These are phyloP conservation scores for Pisolithus tinctorius DNA, from an alignment of 768 basidiomycete species.

Conservation along the genomic window DNA sequence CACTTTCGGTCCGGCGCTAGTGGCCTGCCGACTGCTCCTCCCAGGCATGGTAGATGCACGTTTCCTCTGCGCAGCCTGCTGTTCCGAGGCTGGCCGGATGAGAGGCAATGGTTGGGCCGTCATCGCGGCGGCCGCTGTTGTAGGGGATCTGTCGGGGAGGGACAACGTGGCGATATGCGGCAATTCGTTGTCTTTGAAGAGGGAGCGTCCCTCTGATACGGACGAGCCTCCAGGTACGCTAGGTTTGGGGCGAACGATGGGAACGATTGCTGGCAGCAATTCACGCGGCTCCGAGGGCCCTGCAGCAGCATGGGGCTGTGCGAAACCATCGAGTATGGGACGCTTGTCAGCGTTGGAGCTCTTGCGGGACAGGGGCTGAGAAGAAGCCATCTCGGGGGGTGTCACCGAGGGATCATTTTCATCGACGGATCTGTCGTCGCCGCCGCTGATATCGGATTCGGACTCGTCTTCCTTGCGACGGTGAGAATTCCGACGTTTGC, in stretches of 20 bases:
- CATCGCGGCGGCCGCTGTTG: constrained; percentile 37
- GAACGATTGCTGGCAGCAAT: constrained; percentile 31
- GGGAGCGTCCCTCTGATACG: constrained; percentile 31
- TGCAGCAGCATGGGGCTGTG: constrained; percentile 19
- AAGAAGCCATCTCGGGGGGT: constrained; percentile 33
- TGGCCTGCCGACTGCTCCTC: constrained; percentile 49
- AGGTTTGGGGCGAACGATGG: constrained; percentile 27
- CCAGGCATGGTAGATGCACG: constrained; percentile 65
- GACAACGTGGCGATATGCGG: constrained; percentile 70
- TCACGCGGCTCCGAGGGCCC: constrained; percentile 41
- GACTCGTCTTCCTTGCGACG: constrained; percentile 56
- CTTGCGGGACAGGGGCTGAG: constrained; percentile 30
- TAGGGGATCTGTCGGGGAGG: constrained; percentile 49
- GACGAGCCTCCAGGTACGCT: constrained; percentile 13
- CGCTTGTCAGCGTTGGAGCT: constrained; percentile 31
- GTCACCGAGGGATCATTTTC: constrained; percentile 49
- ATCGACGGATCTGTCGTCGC: constrained; percentile 51
- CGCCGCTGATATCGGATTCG: constrained; percentile 60
- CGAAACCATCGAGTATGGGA: constrained; percentile 25
- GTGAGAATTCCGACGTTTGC: constrained; percentile 64
- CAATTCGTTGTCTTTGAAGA: constrained; percentile 57
- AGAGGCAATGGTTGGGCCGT: constrained; percentile 59
- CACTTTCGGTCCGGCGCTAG: constrained; percentile 74
- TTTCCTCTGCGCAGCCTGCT: constrained; percentile 62
- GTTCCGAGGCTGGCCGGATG: constrained; percentile 59